A percentile compares a stretch with the other conserved stretches of the same genome.
These are phyloP conservation scores for Sphagnum contortum DNA, from an alignment of 225 moss, liverwort and hornwort species.

Conservation along the genomic window DNA sequence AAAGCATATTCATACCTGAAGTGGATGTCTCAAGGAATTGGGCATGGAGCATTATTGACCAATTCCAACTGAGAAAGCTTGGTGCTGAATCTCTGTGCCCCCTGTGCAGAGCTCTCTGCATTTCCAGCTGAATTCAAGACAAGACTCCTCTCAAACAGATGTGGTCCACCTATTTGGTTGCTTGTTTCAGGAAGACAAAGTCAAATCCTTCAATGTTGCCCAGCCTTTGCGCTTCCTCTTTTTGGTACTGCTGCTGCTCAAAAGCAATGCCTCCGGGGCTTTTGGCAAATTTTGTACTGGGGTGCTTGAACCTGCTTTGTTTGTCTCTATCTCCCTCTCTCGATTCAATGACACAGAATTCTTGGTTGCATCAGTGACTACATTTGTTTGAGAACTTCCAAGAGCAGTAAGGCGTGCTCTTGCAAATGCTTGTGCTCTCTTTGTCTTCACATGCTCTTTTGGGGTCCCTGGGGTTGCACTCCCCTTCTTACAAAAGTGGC, in stretches of 20 bases:
- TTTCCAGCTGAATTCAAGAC: too few relatives aligned
- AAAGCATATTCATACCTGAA: too few relatives aligned
- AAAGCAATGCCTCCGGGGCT: neutral
- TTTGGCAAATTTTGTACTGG: constrained; percentile 5
- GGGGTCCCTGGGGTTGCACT: constrained; percentile 37
- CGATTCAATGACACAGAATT: constrained; percentile 3
- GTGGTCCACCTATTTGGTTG: too few relatives aligned
- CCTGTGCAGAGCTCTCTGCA: too few relatives aligned
- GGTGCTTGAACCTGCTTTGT: constrained; percentile 9
- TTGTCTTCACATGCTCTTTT: constrained; percentile 49
- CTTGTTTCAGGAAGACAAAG: constrained; percentile 8
- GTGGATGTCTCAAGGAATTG: too few relatives aligned
- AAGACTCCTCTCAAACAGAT: too few relatives aligned
- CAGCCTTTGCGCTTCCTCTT: constrained; percentile 69
- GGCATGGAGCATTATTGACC: too few relatives aligned
- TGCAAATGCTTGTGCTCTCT: constrained; percentile 48
- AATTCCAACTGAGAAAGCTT: too few relatives aligned
- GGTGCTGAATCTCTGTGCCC: too few relatives aligned
- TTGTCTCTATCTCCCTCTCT: neutral
- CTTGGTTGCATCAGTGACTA: neutral
- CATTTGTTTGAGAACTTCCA: constrained; percentile 11
- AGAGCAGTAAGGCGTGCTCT: constrained; percentile 32
- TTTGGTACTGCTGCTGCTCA: constrained; percentile 21
- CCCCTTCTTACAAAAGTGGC: constrained; percentile 64
- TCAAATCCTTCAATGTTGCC: constrained; percentile 52